These are phyloP conservation scores for Xylaria sp. DNA, from an alignment of 2,329 filamentous ascomycete genomes.

Conservation along the genomic window DNA sequence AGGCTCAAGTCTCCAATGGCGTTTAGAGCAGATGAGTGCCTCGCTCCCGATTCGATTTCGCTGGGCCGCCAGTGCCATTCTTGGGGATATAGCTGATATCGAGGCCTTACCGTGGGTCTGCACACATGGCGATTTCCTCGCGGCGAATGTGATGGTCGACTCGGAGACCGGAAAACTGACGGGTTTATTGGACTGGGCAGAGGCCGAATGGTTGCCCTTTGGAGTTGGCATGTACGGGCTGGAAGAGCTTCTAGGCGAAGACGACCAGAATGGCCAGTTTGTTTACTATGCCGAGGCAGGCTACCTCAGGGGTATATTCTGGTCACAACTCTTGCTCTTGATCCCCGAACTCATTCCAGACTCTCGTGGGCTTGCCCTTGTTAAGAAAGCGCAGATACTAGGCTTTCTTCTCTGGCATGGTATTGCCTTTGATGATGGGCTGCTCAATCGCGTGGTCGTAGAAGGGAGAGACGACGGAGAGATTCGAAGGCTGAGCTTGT, in stretches of 20 bases:
- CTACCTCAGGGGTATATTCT: constrained; percentile 45
- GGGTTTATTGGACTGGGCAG: constrained; percentile 60
- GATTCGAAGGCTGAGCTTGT: constrained; percentile 44
- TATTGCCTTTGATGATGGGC: constrained; percentile 57
- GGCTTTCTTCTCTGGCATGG: constrained; percentile 60
- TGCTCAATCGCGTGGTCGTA: constrained; percentile 53
- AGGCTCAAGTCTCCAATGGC: constrained; percentile 38
- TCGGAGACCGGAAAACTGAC: constrained; percentile 38
- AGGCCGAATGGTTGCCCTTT: constrained; percentile 56
- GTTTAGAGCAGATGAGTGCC: constrained; percentile 35
- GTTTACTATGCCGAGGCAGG: constrained; percentile 42
- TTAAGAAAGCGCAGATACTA: constrained; percentile 42
- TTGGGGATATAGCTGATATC: constrained; percentile 33
- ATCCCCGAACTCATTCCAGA: constrained; percentile 33
- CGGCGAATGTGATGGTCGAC: constrained; percentile 52
- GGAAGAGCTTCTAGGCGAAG: constrained; percentile 52
- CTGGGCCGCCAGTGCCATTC: constrained; percentile 23
- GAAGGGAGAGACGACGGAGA: constrained; percentile 47
- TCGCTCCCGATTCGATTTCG: constrained; percentile 36
- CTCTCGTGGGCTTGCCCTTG: constrained; percentile 25
- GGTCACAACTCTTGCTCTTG: constrained; percentile 36
- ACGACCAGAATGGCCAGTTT: constrained; percentile 33
- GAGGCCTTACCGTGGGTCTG: constrained; percentile 48
- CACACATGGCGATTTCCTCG: constrained; percentile 56
- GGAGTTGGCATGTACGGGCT: constrained; percentile 56